Base-by-base conservation (phyloP, 352 stramenopile species). In the Globisporangium canariense region DNA sequence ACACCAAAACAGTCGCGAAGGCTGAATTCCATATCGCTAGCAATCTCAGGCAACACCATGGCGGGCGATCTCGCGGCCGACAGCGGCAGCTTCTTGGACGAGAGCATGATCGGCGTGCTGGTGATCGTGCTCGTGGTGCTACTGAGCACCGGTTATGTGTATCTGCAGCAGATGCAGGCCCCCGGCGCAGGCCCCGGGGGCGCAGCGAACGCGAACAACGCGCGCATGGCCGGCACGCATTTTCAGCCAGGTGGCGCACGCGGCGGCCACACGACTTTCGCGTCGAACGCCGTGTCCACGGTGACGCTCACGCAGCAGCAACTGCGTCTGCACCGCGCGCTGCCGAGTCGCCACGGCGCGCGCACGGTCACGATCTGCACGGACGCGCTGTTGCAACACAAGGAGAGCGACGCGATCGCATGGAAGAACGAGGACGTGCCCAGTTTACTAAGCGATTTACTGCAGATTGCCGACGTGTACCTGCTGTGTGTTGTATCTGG, bases 81-180 rank as follows among this genome's bases (percentile, higher is more conserved):
- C 16, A 16, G 41, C 41, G 41, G 41, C 14, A 63, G 65, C 41
- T 76, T 86, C 71, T 74, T 86, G 59, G 80, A 89, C 70, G 83
- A 92, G 68, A 88, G 78, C 64, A 74, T 84, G 54, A 65, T 92
- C 53, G 81, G 79, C 58, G 75, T 90, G 59, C 69, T 92, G 40
- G 72, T 92, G 63, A 70, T 92, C 56, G 68, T 92, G 40, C 75
- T 92, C 34, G 76, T 90, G 10, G 72, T 92, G 40, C 73, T 90
- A 67, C 67, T 90, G 38, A 87, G 79, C 65, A 90, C 83, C 0
- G 85, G 83, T 51, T 92, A 92, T 70, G 77, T 92, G 13, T 89
- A 88, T 58, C 47, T 88, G 16, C 81, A 90, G 69, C 81, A 88
- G 66, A 66, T 83, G 62, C 78, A 77, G n/a, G 58, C 73, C 41